Evolutionary conservation across 2,329 filamentous ascomycete species (phyloP), one percentile per base, ranked within the genome.

Genomic region (Penicillium sp.): DNA sequence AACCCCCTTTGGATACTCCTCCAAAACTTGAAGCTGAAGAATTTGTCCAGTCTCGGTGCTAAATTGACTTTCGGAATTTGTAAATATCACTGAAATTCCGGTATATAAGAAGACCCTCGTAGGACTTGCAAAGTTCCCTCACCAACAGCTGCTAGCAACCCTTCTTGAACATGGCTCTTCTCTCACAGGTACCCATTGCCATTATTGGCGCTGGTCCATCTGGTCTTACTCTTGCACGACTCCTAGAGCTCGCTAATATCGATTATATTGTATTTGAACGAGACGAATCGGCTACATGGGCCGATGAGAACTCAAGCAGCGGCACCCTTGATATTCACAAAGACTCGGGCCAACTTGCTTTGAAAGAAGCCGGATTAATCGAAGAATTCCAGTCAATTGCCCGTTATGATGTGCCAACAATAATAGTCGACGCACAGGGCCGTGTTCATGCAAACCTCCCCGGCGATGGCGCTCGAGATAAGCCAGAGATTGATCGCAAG

Each of bases 401-500:
- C 2, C 60, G 65, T 5, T 62, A 56, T 54, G 59, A 63, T 24
- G 63, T 61, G 5, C 52, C 56, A 3, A 47, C 35, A 1, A 33
- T 43, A 12, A 49, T 64, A 24, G 54, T 47, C 6, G 49, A 56
- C 20, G 23, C 35, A 3, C 21, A 30, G 23, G 58, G 55, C 6
- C 52, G 47, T 26, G 16, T 38, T 24, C 24, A 30, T 38, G 28
- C 38, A 20, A 52, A 30, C 1, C 16, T 40, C 12, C 60, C 18
- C 12, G 53, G 18, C 42, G 40, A 63, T 5, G 64, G 67, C 30
- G 66, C 62, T 3, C 61, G 60, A 5, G 67, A 71, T 43, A 60
- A 67, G 14, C 75, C 75, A 1, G 75, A 78, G 61, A 74, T 77
- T 33, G 75, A 77, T 61, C 71, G 75, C 2, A 53, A 58, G 12